These are phyloP conservation scores for Pseudogymnoascus sp. DNA, from an alignment of 2,329 filamentous ascomycete species.

Conservation along the genomic window DNA sequence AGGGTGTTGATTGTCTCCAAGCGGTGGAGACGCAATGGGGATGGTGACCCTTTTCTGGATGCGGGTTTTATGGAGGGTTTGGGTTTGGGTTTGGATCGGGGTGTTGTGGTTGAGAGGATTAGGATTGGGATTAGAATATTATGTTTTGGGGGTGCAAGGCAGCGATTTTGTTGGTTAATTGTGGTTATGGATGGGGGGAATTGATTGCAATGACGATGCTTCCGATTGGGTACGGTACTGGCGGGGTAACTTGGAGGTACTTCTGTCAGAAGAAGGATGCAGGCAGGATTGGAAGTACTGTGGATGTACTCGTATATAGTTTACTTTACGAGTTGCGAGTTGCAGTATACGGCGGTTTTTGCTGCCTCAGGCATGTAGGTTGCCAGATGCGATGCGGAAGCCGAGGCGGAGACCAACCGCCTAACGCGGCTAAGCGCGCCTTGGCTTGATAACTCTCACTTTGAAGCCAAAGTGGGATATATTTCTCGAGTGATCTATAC, in stretches of 20 bases:
- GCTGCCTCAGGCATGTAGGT: not conserved
- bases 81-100: not conserved
- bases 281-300: not conserved
- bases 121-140: no score
- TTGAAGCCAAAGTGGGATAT: no score
- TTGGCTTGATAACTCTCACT: no score
- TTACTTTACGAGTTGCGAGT: no score
- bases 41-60: not conserved
- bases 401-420: no score
- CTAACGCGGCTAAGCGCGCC: no score
- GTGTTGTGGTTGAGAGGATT: not conserved
- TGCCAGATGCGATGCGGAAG: no score
- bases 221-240: not conserved
- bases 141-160: not conserved
- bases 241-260: not conserved
- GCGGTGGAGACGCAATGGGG: conserved; percentile 2
- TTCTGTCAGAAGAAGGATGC: not conserved
- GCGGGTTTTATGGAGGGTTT: no score
- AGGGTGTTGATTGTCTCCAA: not conserved
- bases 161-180: not conserved
- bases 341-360: no score
- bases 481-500: no score
- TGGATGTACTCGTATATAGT: not conserved
- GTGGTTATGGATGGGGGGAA: not conserved
- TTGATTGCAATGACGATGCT: not conserved